phyloP scores from a whole-genome alignment of 2,329 filamentous ascomycete genomes.

The Calonectria pseudoreteaudii region DNA sequence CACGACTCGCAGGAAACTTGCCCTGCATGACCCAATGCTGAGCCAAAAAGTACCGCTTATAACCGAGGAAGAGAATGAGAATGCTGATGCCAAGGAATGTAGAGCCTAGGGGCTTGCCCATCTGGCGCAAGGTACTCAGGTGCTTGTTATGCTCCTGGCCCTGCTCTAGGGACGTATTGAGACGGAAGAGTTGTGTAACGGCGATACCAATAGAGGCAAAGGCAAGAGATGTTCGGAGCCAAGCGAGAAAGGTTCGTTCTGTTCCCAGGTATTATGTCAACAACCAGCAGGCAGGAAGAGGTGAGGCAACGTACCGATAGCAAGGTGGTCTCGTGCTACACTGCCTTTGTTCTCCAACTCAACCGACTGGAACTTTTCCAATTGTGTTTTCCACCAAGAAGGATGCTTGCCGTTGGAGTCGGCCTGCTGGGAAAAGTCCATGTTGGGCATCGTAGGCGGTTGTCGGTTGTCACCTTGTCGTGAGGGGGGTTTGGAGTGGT shows the following conservation, averaged over 20 bases:
- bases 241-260: conserved; percentile 89
- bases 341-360: conserved; percentile 89
- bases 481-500: conserved; percentile 23
- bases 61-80: conserved; percentile 79
- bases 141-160: conserved; percentile 48
- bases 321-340: conserved; percentile 84
- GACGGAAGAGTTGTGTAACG: conserved; percentile 85
- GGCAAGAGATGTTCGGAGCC: conserved; percentile 83
- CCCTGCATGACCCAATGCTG: conserved; percentile 85
- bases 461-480: conserved; percentile 21
- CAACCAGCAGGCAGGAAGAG: background rate
- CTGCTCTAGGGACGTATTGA: conserved; percentile 73
- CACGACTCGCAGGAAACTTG: conserved; percentile 83
- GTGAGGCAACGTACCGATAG: conserved; percentile 68
- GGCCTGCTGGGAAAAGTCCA: conserved; percentile 29
- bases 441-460: conserved; percentile 16
- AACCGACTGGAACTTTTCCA: conserved; percentile 67
- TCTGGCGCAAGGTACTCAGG: conserved; percentile 64
- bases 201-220: conserved; percentile 88
- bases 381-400: conserved; percentile 64
- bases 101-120: conserved; percentile 81
- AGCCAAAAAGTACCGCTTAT: conserved; percentile 81
- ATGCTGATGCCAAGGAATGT: conserved; percentile 83
- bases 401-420: conserved; percentile 37
- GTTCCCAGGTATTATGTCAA: conserved; percentile 19